Percentiles rank a stretch among this genome's conserved stretches.
Conservation (phyloP, 768 basidiomycete genomes). For the Mrakia blollopis region DNA sequence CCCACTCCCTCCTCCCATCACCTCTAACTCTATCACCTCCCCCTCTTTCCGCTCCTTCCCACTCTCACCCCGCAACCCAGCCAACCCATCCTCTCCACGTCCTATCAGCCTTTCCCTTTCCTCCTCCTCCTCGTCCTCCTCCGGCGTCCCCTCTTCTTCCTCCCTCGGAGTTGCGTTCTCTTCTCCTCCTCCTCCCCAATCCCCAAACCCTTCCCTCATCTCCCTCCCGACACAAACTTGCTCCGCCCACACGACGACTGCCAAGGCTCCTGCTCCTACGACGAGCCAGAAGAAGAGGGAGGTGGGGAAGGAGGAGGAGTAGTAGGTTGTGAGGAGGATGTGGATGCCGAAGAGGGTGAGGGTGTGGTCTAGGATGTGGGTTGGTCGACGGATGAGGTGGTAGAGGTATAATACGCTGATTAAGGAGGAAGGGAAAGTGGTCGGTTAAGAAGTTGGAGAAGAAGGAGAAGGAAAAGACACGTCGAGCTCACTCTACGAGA, state of each 20-base stretch:
- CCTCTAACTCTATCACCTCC: neutral
- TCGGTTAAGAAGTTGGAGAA: neutral
- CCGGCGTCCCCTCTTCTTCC: neutral
- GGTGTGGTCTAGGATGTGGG: slow-evolving; percentile 90
- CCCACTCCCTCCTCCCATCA: neutral
- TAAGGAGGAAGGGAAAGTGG: neutral
- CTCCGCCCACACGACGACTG: slow-evolving; percentile 76
- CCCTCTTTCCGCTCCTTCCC: neutral
- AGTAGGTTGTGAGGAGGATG: slow-evolving; percentile 88
- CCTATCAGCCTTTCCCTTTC: neutral
- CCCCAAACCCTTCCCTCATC: slow-evolving; percentile 70
- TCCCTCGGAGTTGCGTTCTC: slow-evolving; percentile 3
- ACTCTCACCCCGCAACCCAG: neutral
- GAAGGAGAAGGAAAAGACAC: neutral
- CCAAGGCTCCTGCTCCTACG: slow-evolving; percentile 61
- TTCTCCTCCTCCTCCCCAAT: slow-evolving; percentile 21
- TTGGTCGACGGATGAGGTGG: slow-evolving; percentile 79
- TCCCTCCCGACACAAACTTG: slow-evolving; percentile 86
- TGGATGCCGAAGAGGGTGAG: slow-evolving; percentile 88
- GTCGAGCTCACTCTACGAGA: slow-evolving; percentile 61
- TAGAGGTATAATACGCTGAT: slow-evolving; percentile 78
- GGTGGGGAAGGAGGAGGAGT: slow-evolving; percentile 69
- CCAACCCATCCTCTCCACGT: neutral
- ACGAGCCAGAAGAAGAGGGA: slow-evolving; percentile 90
- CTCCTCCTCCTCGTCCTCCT: neutral